Conservation (phyloP, 75 land plant genomes). For the Pinus albicaulis region DNA sequence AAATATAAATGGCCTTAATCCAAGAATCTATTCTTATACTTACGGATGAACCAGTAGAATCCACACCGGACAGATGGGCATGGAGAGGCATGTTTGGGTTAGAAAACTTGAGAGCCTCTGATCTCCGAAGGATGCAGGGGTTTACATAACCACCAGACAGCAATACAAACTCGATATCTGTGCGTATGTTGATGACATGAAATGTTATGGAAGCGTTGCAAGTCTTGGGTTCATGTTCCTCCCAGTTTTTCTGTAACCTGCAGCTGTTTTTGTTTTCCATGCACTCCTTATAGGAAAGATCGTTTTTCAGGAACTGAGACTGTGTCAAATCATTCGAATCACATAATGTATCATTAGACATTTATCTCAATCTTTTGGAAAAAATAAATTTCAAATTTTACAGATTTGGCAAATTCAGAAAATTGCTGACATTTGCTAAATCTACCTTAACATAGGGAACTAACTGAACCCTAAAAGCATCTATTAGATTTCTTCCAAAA, state of each 20-base stretch:
- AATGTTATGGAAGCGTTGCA: constrained; percentile 69
- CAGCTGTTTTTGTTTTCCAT: constrained; percentile 19
- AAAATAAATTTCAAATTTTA: too few species aligned
- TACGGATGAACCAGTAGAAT: constrained; percentile 74
- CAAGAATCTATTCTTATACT: background rate
- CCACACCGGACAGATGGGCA: constrained; percentile 69
- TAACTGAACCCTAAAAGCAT: too few species aligned
- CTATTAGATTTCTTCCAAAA: too few species aligned
- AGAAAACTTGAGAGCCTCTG: constrained; percentile 46
- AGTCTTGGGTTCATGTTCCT: constrained; percentile 29
- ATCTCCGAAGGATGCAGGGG: constrained; percentile 59
- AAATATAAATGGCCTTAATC: background rate
- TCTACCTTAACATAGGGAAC: too few species aligned
- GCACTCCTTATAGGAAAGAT: constrained; percentile 67
- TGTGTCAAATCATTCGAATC: constrained; percentile 16
- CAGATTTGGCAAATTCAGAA: too few species aligned
- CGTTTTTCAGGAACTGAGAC: constrained; percentile 62
- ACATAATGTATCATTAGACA: too few species aligned
- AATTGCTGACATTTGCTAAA: too few species aligned
- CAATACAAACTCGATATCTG: constrained; percentile 69
- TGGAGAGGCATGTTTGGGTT: constrained; percentile 66
- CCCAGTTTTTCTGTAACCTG: constrained; percentile 1
- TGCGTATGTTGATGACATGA: constrained; percentile 81
- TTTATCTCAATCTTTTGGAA: too few species aligned
- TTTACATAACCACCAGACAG: constrained; percentile 63